Conservation (phyloP, 1,284 basidiomycete genomes). For the Ustilago xerochloae region DNA sequence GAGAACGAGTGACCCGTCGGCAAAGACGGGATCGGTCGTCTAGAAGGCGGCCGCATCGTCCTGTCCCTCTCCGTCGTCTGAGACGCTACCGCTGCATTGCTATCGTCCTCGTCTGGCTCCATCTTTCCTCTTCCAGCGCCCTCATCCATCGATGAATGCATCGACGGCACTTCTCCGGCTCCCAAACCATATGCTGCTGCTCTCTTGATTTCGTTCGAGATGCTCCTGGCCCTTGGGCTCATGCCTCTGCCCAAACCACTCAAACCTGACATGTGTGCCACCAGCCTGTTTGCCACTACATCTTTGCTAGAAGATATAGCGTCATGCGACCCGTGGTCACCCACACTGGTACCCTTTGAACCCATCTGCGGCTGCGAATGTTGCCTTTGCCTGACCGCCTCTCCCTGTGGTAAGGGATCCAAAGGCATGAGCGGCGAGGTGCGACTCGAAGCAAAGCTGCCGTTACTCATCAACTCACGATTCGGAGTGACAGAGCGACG, state of each 20-base stretch:
- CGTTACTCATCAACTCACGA: slow-evolving; percentile 26
- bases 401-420: slow-evolving; percentile 26
- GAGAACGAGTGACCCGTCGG: slow-evolving; percentile 28
- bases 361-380: slow-evolving; percentile 39
- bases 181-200: slow-evolving; percentile 19
- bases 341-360: not conserved
- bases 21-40: slow-evolving; percentile 39
- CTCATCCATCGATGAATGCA: slow-evolving; percentile 30
- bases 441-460: slow-evolving; percentile 4
- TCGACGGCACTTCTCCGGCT: slow-evolving; percentile 2
- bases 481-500: slow-evolving; percentile 38
- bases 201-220: slow-evolving; percentile 37
- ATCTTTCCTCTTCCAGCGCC: slow-evolving; percentile 1
- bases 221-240: slow-evolving; percentile 31
- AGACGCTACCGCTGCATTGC: not conserved
- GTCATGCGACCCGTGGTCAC: slow-evolving; percentile 5
- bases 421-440: slow-evolving; percentile 35
- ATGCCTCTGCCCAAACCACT: slow-evolving; percentile 13
- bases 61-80: slow-evolving; percentile 20
- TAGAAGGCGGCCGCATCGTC: slow-evolving; percentile 41
- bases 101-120: slow-evolving; percentile 14
- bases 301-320: too few species aligned
- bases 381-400: slow-evolving; percentile 20
- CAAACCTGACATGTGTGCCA: not conserved
- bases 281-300: slow-evolving; percentile 10